Evolutionary conservation across 495 filamentous ascomycete species (phyloP), one percentile per base, ranked within the genome.

Genomic region (Echria macrotheca): DNA sequence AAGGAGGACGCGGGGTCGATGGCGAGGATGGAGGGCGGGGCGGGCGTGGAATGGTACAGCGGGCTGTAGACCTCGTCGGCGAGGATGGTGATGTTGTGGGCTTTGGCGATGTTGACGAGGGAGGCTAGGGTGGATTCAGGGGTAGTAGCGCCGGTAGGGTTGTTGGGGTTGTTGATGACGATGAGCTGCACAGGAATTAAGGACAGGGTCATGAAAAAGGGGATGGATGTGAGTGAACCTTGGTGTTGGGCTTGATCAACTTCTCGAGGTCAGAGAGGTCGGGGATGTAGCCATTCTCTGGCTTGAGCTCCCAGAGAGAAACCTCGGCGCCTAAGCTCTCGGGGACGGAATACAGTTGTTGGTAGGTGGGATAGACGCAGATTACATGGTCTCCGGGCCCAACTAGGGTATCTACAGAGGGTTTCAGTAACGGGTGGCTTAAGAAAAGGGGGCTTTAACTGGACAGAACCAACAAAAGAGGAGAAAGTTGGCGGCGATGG

Each of bases 51-150:
- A 69, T 95, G 89, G 74, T 91, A 95, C n/a, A 95, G 71, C 0
- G 90, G 90, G 4, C 87, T 79, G 62, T 94, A 95, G 6, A 94
- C 90, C 66, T 96, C 89, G 56, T 95, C 90, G 4, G 80, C 77
- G 42, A 89, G 71, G 17, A 95, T 68, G 22, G 73, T 81, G 47
- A 93, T 85, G 38, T 79, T 74, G 25, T 76, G 70, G 28, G 71
- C 61, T 19, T 69, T 65, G 4, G 88, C 87, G 43, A 93, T 65
- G 3, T 80, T 69, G 24, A 90, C 72, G 33, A 94, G 75, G 11
- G 75, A 54, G 15, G 79, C 55, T 2, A 95, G 71, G 5, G 78
- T 74, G 0, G 74, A 54, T 45, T 70, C 77, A 0, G 84, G 79
- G 33, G 85, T 81, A 21, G 85, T 79, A 18, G 84, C 79, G 14